Percentiles rank a stretch among this genome's conserved stretches.
These are phyloP conservation scores for Melocanna baccifera DNA, from an alignment of 176 grass and related monocot species.

Conservation along the genomic window DNA sequence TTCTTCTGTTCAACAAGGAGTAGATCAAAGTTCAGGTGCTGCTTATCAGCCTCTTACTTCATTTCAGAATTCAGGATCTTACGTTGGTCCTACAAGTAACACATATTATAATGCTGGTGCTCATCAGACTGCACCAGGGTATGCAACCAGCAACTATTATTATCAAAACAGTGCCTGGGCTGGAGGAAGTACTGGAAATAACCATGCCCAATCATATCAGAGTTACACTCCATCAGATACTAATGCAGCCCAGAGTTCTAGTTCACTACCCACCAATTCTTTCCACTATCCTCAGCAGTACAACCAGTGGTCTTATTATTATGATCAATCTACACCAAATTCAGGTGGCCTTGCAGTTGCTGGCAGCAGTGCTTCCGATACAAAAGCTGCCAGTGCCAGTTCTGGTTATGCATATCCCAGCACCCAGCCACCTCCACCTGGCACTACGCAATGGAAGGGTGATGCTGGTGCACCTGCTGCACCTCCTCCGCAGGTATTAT, in stretches of 20 bases:
- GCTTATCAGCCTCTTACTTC: slow-evolving; percentile 78
- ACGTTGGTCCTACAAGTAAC: slow-evolving; percentile 66
- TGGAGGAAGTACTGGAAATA: slow-evolving; percentile 45
- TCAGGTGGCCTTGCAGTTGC: slow-evolving; percentile 34
- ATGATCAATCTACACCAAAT: slow-evolving; percentile 48
- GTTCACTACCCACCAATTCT: slow-evolving; percentile 51
- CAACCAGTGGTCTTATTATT: slow-evolving; percentile 63
- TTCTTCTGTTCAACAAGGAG: slow-evolving; percentile 66
- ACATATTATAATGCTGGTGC: slow-evolving; percentile 88
- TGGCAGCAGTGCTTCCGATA: slow-evolving; percentile 17
- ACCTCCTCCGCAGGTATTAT: slow-evolving; percentile 58
- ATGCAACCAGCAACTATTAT: slow-evolving; percentile 56
- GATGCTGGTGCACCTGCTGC: slow-evolving; percentile 38
- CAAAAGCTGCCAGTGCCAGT: slow-evolving; percentile 12
- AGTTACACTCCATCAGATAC: slow-evolving; percentile 47
- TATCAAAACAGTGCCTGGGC: slow-evolving; percentile 61
- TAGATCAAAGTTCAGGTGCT: slow-evolving; percentile 89
- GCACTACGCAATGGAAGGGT: slow-evolving; percentile 66
- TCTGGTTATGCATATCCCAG: slow-evolving; percentile 48
- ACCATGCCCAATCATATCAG: slow-evolving; percentile 41
- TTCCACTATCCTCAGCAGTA: slow-evolving; percentile 63
- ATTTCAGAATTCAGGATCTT: slow-evolving; percentile 95
- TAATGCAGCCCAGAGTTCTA: slow-evolving; percentile 47
- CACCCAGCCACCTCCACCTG: slow-evolving; percentile 81
- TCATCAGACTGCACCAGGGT: slow-evolving; percentile 72